phyloP scores from a whole-genome alignment of 2,329 filamentous ascomycete species.

The Fusarium palustre region DNA sequence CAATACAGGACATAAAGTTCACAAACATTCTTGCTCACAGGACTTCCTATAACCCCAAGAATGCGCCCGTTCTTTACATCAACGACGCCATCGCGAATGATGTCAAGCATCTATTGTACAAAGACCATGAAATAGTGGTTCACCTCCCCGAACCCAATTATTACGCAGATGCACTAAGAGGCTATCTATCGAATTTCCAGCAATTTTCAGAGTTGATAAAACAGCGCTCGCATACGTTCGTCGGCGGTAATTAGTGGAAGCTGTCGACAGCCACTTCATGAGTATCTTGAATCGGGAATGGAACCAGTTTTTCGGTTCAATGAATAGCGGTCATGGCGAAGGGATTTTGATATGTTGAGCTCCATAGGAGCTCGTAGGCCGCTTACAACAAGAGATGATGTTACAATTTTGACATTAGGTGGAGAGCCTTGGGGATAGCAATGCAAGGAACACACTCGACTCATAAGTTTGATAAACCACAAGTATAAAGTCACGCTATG shows the following conservation, averaged over 20 bases:
- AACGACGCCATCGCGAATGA: background rate
- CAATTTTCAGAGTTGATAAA: slow-evolving; percentile 1
- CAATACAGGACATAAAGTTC: background rate
- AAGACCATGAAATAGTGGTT: background rate
- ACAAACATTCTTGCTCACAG: background rate
- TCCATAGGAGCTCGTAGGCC: too few relatives aligned
- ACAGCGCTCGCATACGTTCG: background rate
- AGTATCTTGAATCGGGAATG: background rate
- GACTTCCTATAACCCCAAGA: background rate
- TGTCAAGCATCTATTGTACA: background rate
- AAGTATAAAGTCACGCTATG: background rate
- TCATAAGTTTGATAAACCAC: background rate
- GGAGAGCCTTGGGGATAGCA: too few relatives aligned
- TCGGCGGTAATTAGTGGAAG: background rate
- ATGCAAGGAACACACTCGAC: too few relatives aligned
- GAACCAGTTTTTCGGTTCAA: too few relatives aligned
- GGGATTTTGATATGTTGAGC: too few relatives aligned
- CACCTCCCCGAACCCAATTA: background rate
- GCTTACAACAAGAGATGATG: too few relatives aligned
- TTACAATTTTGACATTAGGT: too few relatives aligned
- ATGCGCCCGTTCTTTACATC: background rate
- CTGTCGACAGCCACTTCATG: background rate
- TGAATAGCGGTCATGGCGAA: too few relatives aligned
- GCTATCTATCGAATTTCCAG: fast-evolving
- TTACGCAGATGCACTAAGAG: background rate